Base-by-base conservation (phyloP, 805 yeast species). In the Spathaspora passalidarum region DNA sequence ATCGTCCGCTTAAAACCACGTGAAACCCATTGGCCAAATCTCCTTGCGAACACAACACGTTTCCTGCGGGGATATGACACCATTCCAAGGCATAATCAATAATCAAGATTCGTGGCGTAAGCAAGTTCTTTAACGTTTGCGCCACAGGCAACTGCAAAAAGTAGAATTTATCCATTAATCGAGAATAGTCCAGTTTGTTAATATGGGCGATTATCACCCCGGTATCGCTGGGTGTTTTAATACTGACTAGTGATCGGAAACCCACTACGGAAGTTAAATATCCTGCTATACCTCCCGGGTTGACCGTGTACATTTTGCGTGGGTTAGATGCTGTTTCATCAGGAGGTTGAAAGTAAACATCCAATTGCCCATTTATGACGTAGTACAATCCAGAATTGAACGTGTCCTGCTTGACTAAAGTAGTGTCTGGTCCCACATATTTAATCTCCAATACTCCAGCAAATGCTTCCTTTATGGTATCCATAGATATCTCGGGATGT, bases 51-150 rank as follows among this genome's bases (percentile, higher is more conserved):
- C 86, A 89, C 17, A 94, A 63, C 0, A 84, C 75, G 42, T 84
- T 84, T 0, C 97, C 96, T 1, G 97, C 92, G n/a, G 82, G 82
- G 10, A 87, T 73, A 48, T 89, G 96, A 35, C 91, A 81, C 98
- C 98, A 92, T 62, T 94, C 99, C 43, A 94, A 68, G 0, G 97
- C 96, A 63, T 87, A 88, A 59, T 92, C 98, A 36, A 94, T 79
- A 46, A 85, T 80, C 32, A 86, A 64, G 32, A 92, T 71, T 45
- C 86, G 79, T 22, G 78, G 69, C 22, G 91, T 84, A 34, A 94
- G 63, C 1, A 86, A 72, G n/a, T 72, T 73, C 38, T 86, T 81
- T 51, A 92, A 68, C 7, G 82, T 76, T 49, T 82, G 81, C 0
- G 98, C 96, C 39, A 90, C 77, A 1, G 89, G 81, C 32, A 92